These are phyloP conservation scores for Detonula confervacea DNA, from an alignment of 352 stramenopile genomes.

Conservation along the genomic window DNA sequence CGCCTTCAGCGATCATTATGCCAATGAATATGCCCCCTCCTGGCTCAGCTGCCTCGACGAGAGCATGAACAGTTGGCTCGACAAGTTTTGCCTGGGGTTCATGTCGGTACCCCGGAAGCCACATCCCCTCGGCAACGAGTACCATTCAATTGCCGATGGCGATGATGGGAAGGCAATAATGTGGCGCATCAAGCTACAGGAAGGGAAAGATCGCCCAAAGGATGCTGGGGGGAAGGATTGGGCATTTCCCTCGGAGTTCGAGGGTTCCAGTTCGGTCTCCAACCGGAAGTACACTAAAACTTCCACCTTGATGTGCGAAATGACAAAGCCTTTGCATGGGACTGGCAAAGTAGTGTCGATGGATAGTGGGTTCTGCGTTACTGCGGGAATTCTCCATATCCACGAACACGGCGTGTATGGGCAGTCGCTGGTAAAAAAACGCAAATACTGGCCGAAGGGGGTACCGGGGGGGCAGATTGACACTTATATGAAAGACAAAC, in stretches of 20 bases:
- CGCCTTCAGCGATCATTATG: constrained; percentile 36
- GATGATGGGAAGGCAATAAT: constrained; percentile 41
- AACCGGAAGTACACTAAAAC: constrained; percentile 13
- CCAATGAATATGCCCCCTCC: constrained; percentile 28
- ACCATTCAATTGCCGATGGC: constrained; percentile 48
- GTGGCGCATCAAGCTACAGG: constrained; percentile 40
- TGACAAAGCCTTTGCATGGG: constrained; percentile 15
- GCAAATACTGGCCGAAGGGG: constrained; percentile 30
- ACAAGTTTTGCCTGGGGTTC: constrained; percentile 43
- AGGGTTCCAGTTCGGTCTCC: too few relatives aligned
- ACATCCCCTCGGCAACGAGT: constrained; percentile 50
- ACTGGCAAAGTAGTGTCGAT: constrained; percentile 38
- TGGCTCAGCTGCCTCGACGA: constrained; percentile 54
- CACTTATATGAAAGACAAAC: not conserved
- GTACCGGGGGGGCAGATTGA: constrained; percentile 13
- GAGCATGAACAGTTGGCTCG: constrained; percentile 41
- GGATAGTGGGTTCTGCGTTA: constrained; percentile 49
- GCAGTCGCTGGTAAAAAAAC: constrained; percentile 52
- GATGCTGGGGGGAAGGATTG: not conserved
- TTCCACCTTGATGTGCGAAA: not conserved
- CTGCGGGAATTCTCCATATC: not conserved
- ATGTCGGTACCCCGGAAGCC: constrained; percentile 44
- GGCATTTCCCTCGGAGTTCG: constrained; percentile 2
- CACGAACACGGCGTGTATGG: constrained; percentile 41
- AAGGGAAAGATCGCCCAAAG: constrained; percentile 50